Percentiles rank a stretch among this genome's conserved stretches.
Conservation (phyloP, 176 grass and related monocot species). For the Zoysia japonica region DNA sequence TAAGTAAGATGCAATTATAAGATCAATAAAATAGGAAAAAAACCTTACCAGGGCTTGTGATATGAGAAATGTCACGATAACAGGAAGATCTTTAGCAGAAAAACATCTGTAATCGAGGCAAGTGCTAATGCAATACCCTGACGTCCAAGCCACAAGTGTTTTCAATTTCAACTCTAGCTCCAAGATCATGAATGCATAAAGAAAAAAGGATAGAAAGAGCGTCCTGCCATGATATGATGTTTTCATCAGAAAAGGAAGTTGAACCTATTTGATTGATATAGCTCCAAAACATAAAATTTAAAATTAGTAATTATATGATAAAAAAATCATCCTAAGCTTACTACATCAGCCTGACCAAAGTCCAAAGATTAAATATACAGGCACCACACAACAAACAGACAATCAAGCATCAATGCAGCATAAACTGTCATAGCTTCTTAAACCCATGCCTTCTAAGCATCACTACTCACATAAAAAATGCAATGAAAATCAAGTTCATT, state of each 20-base stretch:
- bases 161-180: conserved; percentile 52
- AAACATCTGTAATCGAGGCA: conserved; percentile 81
- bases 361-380: too few relatives aligned
- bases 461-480: too few relatives aligned
- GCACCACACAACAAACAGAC: too few relatives aligned
- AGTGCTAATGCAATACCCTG: conserved; percentile 92
- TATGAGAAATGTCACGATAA: conserved; percentile 96
- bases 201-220: conserved; percentile 82
- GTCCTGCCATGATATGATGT: conserved; percentile 50
- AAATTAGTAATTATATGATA: too few relatives aligned
- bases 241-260: background rate
- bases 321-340: too few relatives aligned
- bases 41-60: conserved; percentile 76
- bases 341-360: too few relatives aligned
- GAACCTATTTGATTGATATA: background rate
- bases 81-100: conserved; percentile 89
- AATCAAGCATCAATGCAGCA: too few relatives aligned
- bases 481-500: too few relatives aligned
- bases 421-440: too few relatives aligned
- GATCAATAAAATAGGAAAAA: background rate
- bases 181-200: conserved; percentile 76
- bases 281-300: background rate
- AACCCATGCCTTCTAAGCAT: too few relatives aligned
- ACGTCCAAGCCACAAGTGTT: conserved; percentile 80
- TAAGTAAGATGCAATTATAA: conserved; percentile 4